Evolutionary conservation across 192 early-diverging fungal species (phyloP).

Genomic region (Coemansia sp.): DNA sequence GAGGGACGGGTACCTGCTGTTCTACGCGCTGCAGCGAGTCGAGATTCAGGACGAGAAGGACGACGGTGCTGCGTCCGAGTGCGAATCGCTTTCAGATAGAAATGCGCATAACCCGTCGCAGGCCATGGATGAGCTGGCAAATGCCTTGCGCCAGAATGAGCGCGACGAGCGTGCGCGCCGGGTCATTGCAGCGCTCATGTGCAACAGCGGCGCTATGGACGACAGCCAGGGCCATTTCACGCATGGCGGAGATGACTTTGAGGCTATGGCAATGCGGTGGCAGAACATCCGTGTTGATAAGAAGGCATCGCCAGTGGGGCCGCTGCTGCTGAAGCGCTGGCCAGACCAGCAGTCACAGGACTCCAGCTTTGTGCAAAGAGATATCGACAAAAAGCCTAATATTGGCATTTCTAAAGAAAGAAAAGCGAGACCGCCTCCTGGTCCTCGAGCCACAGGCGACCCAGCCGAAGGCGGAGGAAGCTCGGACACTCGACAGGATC

Average conservation of each 20-base stretch:
- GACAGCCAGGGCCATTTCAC: neutral
- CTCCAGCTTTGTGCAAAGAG: no score
- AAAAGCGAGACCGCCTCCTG: no score
- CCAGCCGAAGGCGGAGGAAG: no score
- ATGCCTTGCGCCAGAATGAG: constrained; percentile 18
- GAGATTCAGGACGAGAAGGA: neutral
- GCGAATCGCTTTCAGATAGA: neutral
- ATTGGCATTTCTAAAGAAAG: no score
- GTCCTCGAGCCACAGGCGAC: no score
- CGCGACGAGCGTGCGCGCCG: constrained; percentile 7
- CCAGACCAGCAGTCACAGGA: constrained; percentile 1
- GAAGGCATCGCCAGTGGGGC: constrained; percentile 22
- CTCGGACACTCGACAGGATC: no score
- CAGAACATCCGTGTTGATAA: constrained; percentile 16
- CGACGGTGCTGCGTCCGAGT: constrained; percentile 1
- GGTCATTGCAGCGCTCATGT: constrained; percentile 5
- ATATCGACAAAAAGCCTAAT: no score
- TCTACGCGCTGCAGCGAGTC: constrained; percentile 62
- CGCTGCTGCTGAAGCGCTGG: constrained; percentile 1
- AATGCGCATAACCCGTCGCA: neutral
- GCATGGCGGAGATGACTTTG: constrained; percentile 5
- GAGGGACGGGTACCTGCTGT: constrained; percentile 64
- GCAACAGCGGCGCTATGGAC: constrained; percentile 7
- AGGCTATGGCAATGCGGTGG: constrained; percentile 33
- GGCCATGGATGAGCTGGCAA: constrained; percentile 25